Evolutionary conservation across 352 stramenopile genomes (phyloP).

Genomic region (Phytophthora aleatoria): DNA sequence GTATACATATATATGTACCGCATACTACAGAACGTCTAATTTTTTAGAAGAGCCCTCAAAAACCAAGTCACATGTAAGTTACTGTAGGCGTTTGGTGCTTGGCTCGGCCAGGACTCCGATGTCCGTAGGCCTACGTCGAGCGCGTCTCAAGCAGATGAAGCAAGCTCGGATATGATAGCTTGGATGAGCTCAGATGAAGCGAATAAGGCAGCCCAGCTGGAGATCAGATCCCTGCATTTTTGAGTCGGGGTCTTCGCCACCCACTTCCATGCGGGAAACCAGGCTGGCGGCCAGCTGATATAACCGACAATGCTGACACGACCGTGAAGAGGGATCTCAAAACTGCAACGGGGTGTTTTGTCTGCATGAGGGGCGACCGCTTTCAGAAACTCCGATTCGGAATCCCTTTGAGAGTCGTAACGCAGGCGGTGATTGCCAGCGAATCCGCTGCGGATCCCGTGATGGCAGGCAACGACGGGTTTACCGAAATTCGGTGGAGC

Average conservation of each 20-base stretch:
- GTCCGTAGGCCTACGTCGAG: neutral
- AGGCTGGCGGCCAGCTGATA: neutral
- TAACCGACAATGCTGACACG: neutral
- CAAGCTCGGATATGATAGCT: neutral
- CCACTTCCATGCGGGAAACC: conserved; percentile 2
- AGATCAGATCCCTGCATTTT: conserved; percentile 25
- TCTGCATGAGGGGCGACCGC: conserved; percentile 8
- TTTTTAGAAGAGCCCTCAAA: no score
- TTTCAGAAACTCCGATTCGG: neutral
- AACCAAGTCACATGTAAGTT: no score
- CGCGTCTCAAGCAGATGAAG: conserved; percentile 22
- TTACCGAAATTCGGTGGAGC: conserved; percentile 24
- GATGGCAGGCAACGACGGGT: neutral
- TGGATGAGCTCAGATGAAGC: neutral
- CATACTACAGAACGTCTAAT: no score
- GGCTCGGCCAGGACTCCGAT: no score
- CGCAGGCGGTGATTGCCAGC: neutral
- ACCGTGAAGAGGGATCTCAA: conserved; percentile 5
- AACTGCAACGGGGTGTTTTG: conserved; percentile 12
- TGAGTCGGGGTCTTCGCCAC: conserved; percentile 17
- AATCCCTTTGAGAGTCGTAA: conserved; percentile 6
- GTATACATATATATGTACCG: no score
- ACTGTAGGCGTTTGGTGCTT: no score
- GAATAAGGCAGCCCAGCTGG: conserved; percentile 20
- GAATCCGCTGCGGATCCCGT: conserved; percentile 1